Evolutionary conservation across 2,329 filamentous ascomycete genomes (phyloP).

Genomic region (Monosporascus sp.): DNA sequence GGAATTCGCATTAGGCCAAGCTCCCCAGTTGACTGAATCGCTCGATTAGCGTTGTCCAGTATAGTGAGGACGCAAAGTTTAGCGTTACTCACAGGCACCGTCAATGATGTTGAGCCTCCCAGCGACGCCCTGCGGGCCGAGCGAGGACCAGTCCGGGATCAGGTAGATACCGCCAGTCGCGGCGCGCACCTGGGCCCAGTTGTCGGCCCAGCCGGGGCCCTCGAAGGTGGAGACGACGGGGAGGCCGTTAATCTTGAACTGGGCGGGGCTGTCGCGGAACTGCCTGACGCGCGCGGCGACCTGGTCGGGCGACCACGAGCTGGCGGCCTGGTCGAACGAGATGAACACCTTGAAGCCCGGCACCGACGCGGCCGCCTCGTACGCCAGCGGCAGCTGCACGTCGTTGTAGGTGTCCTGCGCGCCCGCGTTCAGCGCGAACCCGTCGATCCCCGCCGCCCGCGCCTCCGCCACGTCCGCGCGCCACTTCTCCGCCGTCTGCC

Average conservation of each 20-base stretch:
- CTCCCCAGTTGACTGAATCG: slow-evolving; percentile 40
- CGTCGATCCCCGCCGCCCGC: slow-evolving; percentile 20
- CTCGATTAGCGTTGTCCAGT: neutral
- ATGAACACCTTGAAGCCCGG: slow-evolving; percentile 30
- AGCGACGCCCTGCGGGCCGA: slow-evolving; percentile 30
- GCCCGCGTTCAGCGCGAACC: slow-evolving; percentile 22
- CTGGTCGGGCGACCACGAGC: slow-evolving; percentile 20
- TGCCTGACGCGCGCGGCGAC: slow-evolving; percentile 28
- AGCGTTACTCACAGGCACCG: slow-evolving; percentile 20
- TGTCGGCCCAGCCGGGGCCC: slow-evolving; percentile 34
- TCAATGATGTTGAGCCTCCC: slow-evolving; percentile 18
- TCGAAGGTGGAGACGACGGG: slow-evolving; percentile 49
- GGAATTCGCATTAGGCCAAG: slow-evolving; percentile 39
- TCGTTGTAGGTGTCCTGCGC: slow-evolving; percentile 17
- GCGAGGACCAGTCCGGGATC: slow-evolving; percentile 41
- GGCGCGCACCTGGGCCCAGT: slow-evolving; percentile 36
- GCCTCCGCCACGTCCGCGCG: slow-evolving; percentile 20
- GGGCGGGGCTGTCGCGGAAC: slow-evolving; percentile 30
- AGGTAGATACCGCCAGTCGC: slow-evolving; percentile 33
- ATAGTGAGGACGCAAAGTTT: neutral
- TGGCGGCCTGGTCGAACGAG: slow-evolving; percentile 28
- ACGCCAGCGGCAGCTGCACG: slow-evolving; percentile 25
- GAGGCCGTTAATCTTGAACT: slow-evolving; percentile 34
- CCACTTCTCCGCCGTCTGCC: slow-evolving; percentile 21
- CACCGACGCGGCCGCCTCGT: slow-evolving; percentile 23